Percentiles rank a stretch among this genome's conserved stretches.
Conservation (phyloP, 345 rosid genomes). For the Citrus australasica region DNA sequence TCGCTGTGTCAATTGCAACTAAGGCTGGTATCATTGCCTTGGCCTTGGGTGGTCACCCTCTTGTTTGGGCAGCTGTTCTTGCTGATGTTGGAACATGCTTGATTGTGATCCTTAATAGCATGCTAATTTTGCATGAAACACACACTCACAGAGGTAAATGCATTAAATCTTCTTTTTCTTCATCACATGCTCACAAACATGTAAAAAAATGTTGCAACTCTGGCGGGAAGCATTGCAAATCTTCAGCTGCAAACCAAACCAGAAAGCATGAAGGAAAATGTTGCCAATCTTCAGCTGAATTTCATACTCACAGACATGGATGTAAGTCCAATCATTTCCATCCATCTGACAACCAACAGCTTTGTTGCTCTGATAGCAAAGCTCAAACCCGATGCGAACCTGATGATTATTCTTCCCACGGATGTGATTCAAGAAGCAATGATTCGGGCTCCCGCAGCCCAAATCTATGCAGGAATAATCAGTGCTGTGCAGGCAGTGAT, state of each 20-base stretch:
- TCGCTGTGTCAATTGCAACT: slow-evolving; percentile 51
- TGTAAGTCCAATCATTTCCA: background rate
- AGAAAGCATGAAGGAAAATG: slow-evolving; percentile 18
- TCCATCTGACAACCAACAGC: slow-evolving; percentile 5
- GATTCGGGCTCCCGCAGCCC: background rate
- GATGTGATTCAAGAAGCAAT: slow-evolving; percentile 18
- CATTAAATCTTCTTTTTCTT: slow-evolving; percentile 10
- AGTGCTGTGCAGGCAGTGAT: background rate
- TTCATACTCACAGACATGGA: slow-evolving; percentile 5
- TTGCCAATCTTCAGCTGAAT: slow-evolving; percentile 10
- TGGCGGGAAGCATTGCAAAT: background rate
- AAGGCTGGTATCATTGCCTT: slow-evolving; percentile 63
- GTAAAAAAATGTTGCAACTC: slow-evolving; percentile 5
- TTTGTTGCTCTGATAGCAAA: slow-evolving; percentile 8
- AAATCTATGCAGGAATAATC: slow-evolving; percentile 1
- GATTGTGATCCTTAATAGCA: slow-evolving; percentile 78
- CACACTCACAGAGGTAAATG: slow-evolving; percentile 12
- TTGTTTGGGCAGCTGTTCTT: slow-evolving; percentile 90
- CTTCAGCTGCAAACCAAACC: background rate
- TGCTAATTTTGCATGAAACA: slow-evolving; percentile 49
- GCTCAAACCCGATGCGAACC: background rate
- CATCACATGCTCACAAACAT: slow-evolving; percentile 15
- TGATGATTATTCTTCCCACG: background rate
- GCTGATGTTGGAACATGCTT: slow-evolving; percentile 88
- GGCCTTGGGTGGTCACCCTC: slow-evolving; percentile 81